Evolutionary conservation across 345 rosid genomes (phyloP).

Genomic region (Pistacia vera): DNA sequence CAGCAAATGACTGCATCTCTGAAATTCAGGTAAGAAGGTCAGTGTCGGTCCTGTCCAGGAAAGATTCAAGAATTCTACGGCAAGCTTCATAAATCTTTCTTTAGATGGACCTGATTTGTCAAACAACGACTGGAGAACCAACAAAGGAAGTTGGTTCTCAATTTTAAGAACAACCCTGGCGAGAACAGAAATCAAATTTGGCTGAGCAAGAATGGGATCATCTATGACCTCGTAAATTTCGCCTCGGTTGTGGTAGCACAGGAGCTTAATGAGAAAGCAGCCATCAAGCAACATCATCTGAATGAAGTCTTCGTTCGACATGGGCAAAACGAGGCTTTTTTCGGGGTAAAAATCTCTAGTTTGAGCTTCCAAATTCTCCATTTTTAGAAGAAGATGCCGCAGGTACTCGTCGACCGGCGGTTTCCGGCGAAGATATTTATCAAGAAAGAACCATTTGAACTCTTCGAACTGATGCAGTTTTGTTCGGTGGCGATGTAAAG

Average conservation of each 20-base stretch:
- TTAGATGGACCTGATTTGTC: background rate
- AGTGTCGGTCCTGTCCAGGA: background rate
- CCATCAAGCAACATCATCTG: conserved; percentile 32
- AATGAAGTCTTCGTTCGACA: background rate
- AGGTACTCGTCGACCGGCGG: background rate
- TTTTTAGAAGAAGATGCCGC: background rate
- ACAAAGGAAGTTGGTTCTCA: conserved; percentile 30
- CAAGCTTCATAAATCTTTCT: background rate
- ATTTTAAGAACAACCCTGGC: conserved; percentile 25
- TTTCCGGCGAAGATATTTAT: conserved; percentile 17
- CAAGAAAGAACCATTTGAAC: conserved; percentile 18
- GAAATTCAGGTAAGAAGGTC: background rate
- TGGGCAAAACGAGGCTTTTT: too few species aligned
- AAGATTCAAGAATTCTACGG: background rate
- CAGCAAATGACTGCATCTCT: background rate
- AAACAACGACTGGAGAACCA: conserved; percentile 18
- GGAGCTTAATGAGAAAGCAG: conserved; percentile 26
- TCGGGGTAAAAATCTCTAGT: background rate
- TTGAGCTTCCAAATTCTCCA: background rate
- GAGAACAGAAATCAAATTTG: conserved; percentile 21
- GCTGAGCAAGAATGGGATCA: conserved; percentile 20
- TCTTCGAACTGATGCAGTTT: conserved; percentile 12
- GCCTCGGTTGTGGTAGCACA: conserved; percentile 11
- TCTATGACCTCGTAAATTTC: background rate
- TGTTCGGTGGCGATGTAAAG: conserved; percentile 16